Percentiles rank a stretch among this genome's conserved stretches.
These are phyloP conservation scores for Pseudogymnoascus sp. DNA, from an alignment of 2,329 filamentous ascomycete species.

Conservation along the genomic window DNA sequence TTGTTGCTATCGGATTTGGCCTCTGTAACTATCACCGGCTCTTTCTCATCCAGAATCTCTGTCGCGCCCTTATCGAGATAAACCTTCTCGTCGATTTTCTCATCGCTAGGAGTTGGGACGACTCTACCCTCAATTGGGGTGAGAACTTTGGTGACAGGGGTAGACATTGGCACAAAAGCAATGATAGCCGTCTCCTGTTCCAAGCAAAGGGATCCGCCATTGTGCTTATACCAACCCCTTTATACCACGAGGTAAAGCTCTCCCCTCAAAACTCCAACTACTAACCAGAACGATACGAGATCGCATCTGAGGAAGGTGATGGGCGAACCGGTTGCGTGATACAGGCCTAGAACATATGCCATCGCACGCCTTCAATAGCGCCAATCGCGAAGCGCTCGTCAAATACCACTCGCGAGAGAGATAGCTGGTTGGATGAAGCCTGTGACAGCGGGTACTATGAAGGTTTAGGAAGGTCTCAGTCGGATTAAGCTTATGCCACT, in stretches of 20 bases:
- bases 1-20: constrained; percentile 21
- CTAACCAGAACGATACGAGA: background rate
- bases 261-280: background rate
- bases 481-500: background rate
- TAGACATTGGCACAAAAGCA: constrained; percentile 16
- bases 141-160: constrained; percentile 17
- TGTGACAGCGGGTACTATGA: background rate
- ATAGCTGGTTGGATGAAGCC: background rate
- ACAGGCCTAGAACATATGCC: background rate
- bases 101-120: constrained; percentile 24
- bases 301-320: background rate
- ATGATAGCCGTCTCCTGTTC: background rate
- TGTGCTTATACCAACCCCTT: background rate
- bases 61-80: constrained; percentile 10
- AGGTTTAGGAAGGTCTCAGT: background rate
- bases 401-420: background rate
- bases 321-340: background rate
- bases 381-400: background rate
- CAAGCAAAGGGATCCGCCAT: background rate
- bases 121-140: constrained; percentile 28
- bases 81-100: constrained; percentile 28
- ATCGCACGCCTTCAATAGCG: constrained; percentile 3
- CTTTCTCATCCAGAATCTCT: constrained; percentile 16
- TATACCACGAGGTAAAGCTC: background rate
- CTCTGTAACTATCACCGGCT: constrained; percentile 12